Percentiles rank a stretch among this genome's conserved stretches.
Conservation (phyloP, 1,284 basidiomycete species). For the Chalciporus sp. region DNA sequence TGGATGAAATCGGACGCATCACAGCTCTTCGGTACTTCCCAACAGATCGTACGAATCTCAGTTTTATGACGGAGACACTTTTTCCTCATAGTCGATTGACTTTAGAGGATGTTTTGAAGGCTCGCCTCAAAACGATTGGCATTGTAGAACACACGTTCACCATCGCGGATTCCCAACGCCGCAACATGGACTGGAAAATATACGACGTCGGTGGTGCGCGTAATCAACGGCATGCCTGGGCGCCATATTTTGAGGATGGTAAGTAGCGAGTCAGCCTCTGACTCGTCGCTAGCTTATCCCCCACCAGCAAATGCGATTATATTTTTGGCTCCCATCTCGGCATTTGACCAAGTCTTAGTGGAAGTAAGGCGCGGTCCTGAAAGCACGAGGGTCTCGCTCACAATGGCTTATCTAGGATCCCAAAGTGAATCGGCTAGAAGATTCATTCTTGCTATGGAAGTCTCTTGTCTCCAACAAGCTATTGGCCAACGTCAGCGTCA, state of each 20-base stretch:
- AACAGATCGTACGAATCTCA: constrained; percentile 61
- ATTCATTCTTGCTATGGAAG: constrained; percentile 73
- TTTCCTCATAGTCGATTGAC: constrained; percentile 1
- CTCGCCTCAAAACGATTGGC: constrained; percentile 73
- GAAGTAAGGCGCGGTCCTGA: constrained; percentile 53
- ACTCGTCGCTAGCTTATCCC: constrained; percentile 4
- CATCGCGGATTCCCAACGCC: constrained; percentile 57
- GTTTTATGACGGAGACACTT: not conserved
- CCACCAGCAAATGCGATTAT: constrained; percentile 78
- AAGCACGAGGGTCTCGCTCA: constrained; percentile 2
- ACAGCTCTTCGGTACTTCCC: constrained; percentile 80
- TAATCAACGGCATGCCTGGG: constrained; percentile 79
- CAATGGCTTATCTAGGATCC: constrained; percentile 49
- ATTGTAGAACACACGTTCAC: constrained; percentile 76
- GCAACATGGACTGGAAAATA: constrained; percentile 69
- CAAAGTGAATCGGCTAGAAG: constrained; percentile 72
- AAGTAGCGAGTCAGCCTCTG: constrained; percentile 22
- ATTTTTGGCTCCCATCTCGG: constrained; percentile 81
- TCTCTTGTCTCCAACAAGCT: constrained; percentile 68
- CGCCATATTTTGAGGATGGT: constrained; percentile 83
- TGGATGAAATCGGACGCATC: constrained; percentile 77
- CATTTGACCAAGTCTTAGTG: constrained; percentile 77
- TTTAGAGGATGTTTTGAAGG: constrained; percentile 72
- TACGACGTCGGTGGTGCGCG: constrained; percentile 81
- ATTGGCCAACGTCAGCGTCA: constrained; percentile 67